Base-by-base conservation (phyloP, 2,329 filamentous ascomycete species). In the Drechmeria coniospora region DNA sequence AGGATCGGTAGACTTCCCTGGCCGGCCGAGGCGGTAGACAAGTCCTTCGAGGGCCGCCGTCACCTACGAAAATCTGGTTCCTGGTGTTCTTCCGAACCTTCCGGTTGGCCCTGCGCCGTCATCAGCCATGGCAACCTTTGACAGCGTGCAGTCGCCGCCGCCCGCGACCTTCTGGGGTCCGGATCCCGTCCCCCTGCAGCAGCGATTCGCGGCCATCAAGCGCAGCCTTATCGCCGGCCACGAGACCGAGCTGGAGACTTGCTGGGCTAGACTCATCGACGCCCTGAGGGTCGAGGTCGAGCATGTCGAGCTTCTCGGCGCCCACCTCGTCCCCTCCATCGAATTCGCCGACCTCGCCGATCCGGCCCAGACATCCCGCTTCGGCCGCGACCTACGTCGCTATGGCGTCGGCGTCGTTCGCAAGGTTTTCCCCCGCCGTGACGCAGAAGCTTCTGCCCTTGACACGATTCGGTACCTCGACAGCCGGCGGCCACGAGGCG, bases 361-460 rank as follows among this genome's bases (percentile, higher is more conserved):
- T 40, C 37, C 53, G 3, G 50, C 56, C 29, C 59, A 64, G 28
- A 61, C 66, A 3, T 54, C 62, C 15, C 53, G 61, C 2, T 79
- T 79, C 45, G 59, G 56, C 28, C 54, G 55, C 26, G 65, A 68
- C 41, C 56, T 75, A 28, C 62, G 62, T 39, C 69, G 72, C 41
- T 65, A 74, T 23, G 76, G 75, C 28, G 65, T 73, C 8, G 74
- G 69, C 22, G 65, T 81, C 13, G 60, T 81, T 15, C 65, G 73
- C 31, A 70, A 71, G 37, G 74, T 78, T 21, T 54, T 81, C 2
- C 63, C 71, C 8, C 54, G 59, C 17, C 44, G 52, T 5, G 63
- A 72, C 39, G 72, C 72, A 8, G 56, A 69, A 31, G 52, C 53
- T 15, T 67, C 68, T 46, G 74, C 79, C 40, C 56, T 60, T 25